Percentiles rank a stretch among this genome's conserved stretches.
These are phyloP conservation scores for Rosa hybrid DNA, from an alignment of 331 rosid genomes.

Conservation along the genomic window DNA sequence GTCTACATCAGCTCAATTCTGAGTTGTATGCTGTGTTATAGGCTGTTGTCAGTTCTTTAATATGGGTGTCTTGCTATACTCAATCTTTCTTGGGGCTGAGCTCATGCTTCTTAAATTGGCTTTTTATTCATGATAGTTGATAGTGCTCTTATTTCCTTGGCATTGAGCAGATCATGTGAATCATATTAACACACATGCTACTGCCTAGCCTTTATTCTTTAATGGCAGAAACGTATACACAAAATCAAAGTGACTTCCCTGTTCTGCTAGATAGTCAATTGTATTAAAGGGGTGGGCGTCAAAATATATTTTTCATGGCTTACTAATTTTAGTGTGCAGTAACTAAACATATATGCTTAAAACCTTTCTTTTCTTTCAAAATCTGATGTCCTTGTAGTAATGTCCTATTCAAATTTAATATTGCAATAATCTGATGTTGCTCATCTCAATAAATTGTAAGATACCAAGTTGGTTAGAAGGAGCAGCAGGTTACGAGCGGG, in stretches of 20 bases:
- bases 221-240: not conserved
- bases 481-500: too few relatives aligned
- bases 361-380: too few relatives aligned
- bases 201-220: not conserved
- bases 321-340: not conserved
- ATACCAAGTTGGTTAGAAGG: too few relatives aligned
- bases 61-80: not conserved
- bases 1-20: not conserved
- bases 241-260: not conserved
- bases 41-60: not conserved
- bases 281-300: not conserved
- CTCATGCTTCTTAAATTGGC: not conserved
- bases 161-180: not conserved
- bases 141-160: not conserved
- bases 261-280: not conserved
- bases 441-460: too few relatives aligned
- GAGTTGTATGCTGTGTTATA: not conserved
- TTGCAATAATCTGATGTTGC: too few relatives aligned
- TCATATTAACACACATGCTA: not conserved
- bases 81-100: not conserved
- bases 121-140: not conserved
- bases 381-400: too few relatives aligned
- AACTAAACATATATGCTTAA: too few relatives aligned
- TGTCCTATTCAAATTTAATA: too few relatives aligned
- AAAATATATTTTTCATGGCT: not conserved